A percentile compares a stretch with the other conserved stretches of the same genome.
Conservation (phyloP, 2,329 filamentous ascomycete genomes). For the Ascochyta koolunga region DNA sequence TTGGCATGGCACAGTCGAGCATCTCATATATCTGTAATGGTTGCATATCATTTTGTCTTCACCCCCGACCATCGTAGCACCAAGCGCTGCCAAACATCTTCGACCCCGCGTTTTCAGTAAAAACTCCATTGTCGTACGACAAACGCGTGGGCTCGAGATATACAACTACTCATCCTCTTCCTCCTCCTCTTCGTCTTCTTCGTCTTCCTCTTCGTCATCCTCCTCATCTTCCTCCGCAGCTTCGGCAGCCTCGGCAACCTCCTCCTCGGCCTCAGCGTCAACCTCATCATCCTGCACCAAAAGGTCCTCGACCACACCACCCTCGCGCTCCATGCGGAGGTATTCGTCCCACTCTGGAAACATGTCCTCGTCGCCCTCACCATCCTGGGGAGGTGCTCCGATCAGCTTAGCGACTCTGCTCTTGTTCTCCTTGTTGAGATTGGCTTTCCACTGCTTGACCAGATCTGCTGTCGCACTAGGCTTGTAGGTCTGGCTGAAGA, state of each 20-base stretch:
- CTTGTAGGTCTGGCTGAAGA: constrained; percentile 96
- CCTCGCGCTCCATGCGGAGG: constrained; percentile 78
- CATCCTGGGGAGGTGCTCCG: constrained; percentile 74
- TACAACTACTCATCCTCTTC: constrained; percentile 7
- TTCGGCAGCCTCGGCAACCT: constrained; percentile 39
- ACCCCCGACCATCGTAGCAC: neutral
- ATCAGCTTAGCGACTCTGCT: constrained; percentile 82
- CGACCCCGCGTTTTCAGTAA: neutral
- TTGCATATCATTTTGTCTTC: constrained; percentile 8
- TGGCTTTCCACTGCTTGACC: constrained; percentile 80
- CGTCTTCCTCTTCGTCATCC: constrained; percentile 31
- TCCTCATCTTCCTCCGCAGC: constrained; percentile 40
- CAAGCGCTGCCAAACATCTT: neutral
- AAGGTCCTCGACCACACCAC: constrained; percentile 55
- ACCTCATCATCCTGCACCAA: constrained; percentile 39
- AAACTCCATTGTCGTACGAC: neutral
- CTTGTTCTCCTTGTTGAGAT: constrained; percentile 83
- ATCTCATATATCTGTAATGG: neutral
- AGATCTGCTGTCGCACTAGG: constrained; percentile 73
- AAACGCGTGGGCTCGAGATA: neutral
- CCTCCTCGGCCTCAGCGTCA: constrained; percentile 42
- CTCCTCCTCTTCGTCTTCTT: constrained; percentile 28
- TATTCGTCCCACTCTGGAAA: constrained; percentile 98
- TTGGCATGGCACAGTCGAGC: neutral
- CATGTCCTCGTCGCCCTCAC: constrained; percentile 72